Base-by-base conservation (phyloP, 73 alveolate species). In the Blepharisma japonicum region DNA sequence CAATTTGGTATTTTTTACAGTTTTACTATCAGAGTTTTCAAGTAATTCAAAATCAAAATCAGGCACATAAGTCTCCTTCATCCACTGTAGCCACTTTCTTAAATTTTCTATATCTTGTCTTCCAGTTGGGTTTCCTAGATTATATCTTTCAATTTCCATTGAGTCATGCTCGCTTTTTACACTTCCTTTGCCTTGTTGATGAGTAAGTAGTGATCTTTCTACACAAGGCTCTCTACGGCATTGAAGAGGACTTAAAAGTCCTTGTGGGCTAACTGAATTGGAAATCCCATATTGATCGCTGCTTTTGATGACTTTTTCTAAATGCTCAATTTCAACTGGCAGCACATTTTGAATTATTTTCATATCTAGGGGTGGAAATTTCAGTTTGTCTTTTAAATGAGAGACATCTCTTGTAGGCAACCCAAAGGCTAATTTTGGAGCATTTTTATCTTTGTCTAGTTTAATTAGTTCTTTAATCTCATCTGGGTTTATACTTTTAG, bases 121-220 rank as follows among this genome's bases (percentile, higher is more conserved):
- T 18, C 74, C 74, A 18, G 74, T 61, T 25, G 74, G 74, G 47
- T 61, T 61, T 14, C 74, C 38, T 14, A 61, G 46, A 25, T 61
- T 61, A 25, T 14, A 14, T 25, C 74, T 61, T 61, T 61, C 74
- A 32, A 32, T 32, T 32, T 32, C 42, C 3, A 32, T 32, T 32
- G 42, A 32, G 42, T 32, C 42, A 32, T 32, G 42, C 42, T 32
- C 42, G 3, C 42, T 32, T 32, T 32, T 32, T 32, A 32, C 42
- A 32, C 42, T 3, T 32, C 42, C 42, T 32, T 32, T n/a, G 0
- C 74, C 46, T 61, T n/a, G 49, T 32, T 32, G 42, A 25, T 61
- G 74, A 61, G 74, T 61, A 8, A 25, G 11, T 5, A 61, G 11
- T 9, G 23, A 1, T 61, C 23, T 61, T 61, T 61, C 74, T 18